These are phyloP conservation scores for Noccaea bulbosa DNA, from an alignment of 345 rosid species.

Conservation along the genomic window DNA sequence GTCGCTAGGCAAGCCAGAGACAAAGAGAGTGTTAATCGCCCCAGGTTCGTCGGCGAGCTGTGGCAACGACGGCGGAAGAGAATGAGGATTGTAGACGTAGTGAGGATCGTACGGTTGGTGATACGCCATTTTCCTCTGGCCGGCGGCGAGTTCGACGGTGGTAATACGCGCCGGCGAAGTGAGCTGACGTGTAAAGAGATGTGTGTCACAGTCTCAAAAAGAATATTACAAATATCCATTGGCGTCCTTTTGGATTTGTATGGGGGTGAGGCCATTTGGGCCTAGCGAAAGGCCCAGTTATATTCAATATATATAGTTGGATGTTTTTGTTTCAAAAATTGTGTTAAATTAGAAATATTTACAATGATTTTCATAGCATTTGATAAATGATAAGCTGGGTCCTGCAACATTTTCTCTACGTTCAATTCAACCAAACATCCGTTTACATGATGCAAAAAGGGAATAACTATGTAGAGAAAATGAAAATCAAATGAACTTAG, in stretches of 20 bases:
- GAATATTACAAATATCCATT: background rate
- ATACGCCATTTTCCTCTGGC: constrained; percentile 48
- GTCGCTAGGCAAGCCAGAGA: constrained; percentile 89
- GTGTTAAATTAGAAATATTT: too few species aligned
- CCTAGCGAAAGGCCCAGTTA: background rate
- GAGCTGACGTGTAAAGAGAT: constrained; percentile 22
- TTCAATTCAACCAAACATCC: too few species aligned
- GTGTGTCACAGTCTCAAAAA: background rate
- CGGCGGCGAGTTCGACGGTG: constrained; percentile 33
- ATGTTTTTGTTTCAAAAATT: too few species aligned
- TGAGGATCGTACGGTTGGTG: constrained; percentile 67
- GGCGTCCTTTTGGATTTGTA: background rate
- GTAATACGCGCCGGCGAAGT: constrained; percentile 33
- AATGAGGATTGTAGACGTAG: constrained; percentile 47
- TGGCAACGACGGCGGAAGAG: constrained; percentile 18
- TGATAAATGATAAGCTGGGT: too few species aligned
- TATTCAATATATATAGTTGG: too few species aligned
- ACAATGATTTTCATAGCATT: too few species aligned
- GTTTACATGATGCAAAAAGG: too few species aligned
- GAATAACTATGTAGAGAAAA: too few species aligned
- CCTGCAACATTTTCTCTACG: too few species aligned
- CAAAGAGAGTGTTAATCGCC: constrained; percentile 73
- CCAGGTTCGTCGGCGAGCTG: constrained; percentile 46
- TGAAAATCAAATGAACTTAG: too few species aligned
- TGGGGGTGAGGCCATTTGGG: background rate